phyloP scores from a whole-genome alignment of 2,329 filamentous ascomycete species.

The Leptodontidium sp. region DNA sequence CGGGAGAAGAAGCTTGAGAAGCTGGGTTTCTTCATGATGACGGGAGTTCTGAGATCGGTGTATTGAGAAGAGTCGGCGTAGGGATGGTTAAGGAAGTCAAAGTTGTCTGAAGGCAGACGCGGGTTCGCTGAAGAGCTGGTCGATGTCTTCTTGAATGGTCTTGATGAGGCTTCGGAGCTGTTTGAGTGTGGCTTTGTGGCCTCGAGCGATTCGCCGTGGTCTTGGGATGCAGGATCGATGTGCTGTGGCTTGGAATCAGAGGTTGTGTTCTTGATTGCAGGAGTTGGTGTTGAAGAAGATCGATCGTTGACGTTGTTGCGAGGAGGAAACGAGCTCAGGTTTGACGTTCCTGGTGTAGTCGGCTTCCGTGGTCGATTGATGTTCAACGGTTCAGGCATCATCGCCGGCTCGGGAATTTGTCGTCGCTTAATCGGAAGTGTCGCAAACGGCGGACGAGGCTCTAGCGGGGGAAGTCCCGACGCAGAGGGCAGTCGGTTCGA shows the following conservation, averaged over 20 bases:
- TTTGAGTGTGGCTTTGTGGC: conserved; percentile 1
- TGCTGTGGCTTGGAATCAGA: background rate
- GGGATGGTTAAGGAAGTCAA: conserved; percentile 16
- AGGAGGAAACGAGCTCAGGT: conserved; percentile 13
- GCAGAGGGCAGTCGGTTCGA: background rate
- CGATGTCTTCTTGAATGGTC: background rate
- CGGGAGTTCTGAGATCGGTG: background rate
- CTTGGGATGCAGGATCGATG: background rate
- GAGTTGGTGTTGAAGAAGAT: background rate
- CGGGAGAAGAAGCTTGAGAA: conserved; percentile 13
- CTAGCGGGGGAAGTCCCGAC: background rate
- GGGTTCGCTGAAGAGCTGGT: background rate
- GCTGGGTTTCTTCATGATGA: conserved; percentile 16
- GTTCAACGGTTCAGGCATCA: conserved; percentile 14
- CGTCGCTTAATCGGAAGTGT: conserved; percentile 10
- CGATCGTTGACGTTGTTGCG: conserved; percentile 12
- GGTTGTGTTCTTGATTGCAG: background rate
- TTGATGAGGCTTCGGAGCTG: background rate
- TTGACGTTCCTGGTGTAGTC: conserved; percentile 11
- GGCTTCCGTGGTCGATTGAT: conserved; percentile 16
- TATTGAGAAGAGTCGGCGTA: background rate
- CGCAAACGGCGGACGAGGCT: conserved; percentile 5
- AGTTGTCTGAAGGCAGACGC: conserved; percentile 14
- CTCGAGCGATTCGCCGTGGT: background rate
- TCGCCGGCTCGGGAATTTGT: background rate